Conservation (phyloP, 495 filamentous ascomycete species). For the Cercophora samala region DNA sequence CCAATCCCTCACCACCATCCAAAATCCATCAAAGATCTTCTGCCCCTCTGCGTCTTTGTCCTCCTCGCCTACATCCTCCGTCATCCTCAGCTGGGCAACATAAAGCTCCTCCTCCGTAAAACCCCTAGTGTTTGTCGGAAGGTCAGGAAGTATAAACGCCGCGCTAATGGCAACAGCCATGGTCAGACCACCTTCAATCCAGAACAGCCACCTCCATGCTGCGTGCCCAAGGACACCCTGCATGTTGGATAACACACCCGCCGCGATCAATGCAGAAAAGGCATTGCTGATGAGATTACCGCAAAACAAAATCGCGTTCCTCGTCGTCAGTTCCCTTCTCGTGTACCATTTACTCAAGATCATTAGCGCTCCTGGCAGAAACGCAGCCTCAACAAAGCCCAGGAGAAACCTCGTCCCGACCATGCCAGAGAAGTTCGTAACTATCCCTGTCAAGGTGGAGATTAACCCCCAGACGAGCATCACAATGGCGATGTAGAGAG, state of each 20-base stretch:
- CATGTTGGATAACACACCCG: conserved; percentile 52
- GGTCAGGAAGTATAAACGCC: conserved; percentile 66
- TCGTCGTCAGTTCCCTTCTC: conserved; percentile 46
- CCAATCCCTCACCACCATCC: conserved; percentile 65
- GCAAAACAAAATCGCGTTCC: conserved; percentile 60
- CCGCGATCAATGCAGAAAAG: conserved; percentile 60
- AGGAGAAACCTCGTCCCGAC: conserved; percentile 64
- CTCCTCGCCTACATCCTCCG: conserved; percentile 73
- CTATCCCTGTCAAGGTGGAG: conserved; percentile 57
- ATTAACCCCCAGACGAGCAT: conserved; percentile 71
- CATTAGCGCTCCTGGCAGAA: conserved; percentile 45
- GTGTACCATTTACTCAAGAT: conserved; percentile 59
- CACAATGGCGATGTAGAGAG: conserved; percentile 46
- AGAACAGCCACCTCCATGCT: conserved; percentile 66
- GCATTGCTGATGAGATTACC: conserved; percentile 59
- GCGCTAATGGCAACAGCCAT: conserved; percentile 44
- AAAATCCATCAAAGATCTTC: conserved; percentile 60
- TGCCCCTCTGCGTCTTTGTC: conserved; percentile 60
- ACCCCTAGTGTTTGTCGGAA: conserved; percentile 66
- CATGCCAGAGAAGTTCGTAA: conserved; percentile 58
- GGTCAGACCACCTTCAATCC: conserved; percentile 62
- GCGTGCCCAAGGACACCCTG: conserved; percentile 44
- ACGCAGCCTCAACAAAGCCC: conserved; percentile 55
- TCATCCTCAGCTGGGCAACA: conserved; percentile 64
- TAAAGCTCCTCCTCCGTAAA: conserved; percentile 64